A percentile compares a stretch with the other conserved stretches of the same genome.
Evolutionary conservation across 345 rosid genomes (phyloP).

Genomic region (Salix dunnii): DNA sequence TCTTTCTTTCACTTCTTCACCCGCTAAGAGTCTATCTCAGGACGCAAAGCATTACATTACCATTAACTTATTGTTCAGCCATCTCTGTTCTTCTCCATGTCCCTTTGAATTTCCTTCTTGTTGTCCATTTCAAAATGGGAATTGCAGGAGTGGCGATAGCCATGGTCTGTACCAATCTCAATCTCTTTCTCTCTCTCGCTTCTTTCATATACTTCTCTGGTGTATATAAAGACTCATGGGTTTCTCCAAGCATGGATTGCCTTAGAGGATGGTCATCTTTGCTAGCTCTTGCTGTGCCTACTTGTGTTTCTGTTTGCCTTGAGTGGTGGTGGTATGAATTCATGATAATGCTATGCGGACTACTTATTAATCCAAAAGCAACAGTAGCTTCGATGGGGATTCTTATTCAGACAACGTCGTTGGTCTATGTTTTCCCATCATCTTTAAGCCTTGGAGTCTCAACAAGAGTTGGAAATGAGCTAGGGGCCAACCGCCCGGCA

Average conservation of each 20-base stretch:
- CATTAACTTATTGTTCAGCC: constrained; percentile 83
- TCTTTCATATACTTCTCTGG: constrained; percentile 70
- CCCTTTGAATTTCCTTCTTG: constrained; percentile 76
- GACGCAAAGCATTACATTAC: constrained; percentile 82
- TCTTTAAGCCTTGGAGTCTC: constrained; percentile 89
- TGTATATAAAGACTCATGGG: constrained; percentile 77
- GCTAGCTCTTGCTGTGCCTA: constrained; percentile 82
- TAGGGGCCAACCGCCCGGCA: constrained; percentile 79
- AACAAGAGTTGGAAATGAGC: constrained; percentile 81
- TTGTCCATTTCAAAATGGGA: constrained; percentile 73
- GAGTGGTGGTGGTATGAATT: constrained; percentile 99
- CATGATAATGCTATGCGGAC: constrained; percentile 88
- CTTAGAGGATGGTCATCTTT: constrained; percentile 82
- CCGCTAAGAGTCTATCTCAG: constrained; percentile 85
- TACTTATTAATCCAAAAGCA: constrained; percentile 75
- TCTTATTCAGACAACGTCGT: constrained; percentile 82
- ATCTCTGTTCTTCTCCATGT: constrained; percentile 74
- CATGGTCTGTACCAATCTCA: constrained; percentile 85
- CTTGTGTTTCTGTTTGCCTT: constrained; percentile 85
- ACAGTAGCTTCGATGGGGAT: constrained; percentile 96
- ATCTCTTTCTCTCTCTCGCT: constrained; percentile 59
- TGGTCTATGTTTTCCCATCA: constrained; percentile 89
- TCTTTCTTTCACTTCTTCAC: constrained; percentile 84
- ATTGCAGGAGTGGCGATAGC: constrained; percentile 83
- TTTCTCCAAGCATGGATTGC: constrained; percentile 66